Conservation (phyloP, 2,329 filamentous ascomycete species). For the Plectosphaerella cucumerina region DNA sequence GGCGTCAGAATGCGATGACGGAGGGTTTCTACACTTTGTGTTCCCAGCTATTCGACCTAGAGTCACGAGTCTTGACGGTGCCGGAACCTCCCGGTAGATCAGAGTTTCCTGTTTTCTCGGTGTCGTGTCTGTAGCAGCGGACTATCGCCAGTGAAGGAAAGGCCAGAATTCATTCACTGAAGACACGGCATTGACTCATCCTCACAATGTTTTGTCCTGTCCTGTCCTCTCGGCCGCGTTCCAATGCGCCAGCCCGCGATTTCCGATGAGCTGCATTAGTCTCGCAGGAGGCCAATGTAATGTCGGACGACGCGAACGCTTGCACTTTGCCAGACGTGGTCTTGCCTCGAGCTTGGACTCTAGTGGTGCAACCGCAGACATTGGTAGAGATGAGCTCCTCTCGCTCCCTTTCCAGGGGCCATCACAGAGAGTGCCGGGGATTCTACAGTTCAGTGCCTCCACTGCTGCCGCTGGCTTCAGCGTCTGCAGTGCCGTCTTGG, state of each 20-base stretch:
- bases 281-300: neutral
- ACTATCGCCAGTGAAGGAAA: too few relatives aligned
- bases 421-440: too few relatives aligned
- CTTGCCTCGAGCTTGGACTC: too few relatives aligned
- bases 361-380: too few relatives aligned
- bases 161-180: neutral
- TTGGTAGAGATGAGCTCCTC: neutral
- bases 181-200: neutral
- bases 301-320: neutral
- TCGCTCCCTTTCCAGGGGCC: neutral
- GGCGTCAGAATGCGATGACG: too few relatives aligned
- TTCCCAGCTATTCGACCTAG: neutral
- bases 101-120: neutral
- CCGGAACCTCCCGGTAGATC: neutral
- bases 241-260: neutral
- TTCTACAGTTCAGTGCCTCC: neutral
- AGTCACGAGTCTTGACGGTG: neutral
- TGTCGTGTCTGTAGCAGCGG: neutral
- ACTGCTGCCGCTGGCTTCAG: neutral
- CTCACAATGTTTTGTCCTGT: neutral
- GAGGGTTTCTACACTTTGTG: neutral
- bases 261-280: slow-evolving; percentile 1
- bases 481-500: too few relatives aligned
- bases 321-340: neutral
- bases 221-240: neutral